Conservation (phyloP, 805 yeast species). For the Yamadazyma laniorum region DNA sequence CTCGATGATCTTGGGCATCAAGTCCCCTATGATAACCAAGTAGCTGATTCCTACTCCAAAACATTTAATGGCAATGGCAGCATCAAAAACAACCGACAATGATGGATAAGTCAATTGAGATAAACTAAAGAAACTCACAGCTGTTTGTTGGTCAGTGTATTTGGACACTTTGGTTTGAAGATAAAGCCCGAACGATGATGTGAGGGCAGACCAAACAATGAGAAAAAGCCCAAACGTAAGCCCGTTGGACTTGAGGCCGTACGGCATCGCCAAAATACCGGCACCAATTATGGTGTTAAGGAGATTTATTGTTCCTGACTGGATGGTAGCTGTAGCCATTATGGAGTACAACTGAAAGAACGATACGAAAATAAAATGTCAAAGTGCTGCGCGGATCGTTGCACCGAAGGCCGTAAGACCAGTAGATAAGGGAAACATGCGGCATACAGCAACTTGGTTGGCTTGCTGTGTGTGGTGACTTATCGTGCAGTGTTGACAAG, state of each 20-base stretch:
- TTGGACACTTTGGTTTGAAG: constrained; percentile 59
- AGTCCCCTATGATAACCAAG: constrained; percentile 71
- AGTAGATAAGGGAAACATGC: too few species aligned
- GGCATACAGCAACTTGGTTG: too few species aligned
- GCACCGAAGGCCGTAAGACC: too few species aligned
- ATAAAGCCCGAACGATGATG: constrained; percentile 59
- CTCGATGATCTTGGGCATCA: constrained; percentile 60
- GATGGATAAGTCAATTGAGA: constrained; percentile 65
- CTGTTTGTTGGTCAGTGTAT: constrained; percentile 41
- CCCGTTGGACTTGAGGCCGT: constrained; percentile 55
- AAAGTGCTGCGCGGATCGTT: too few species aligned
- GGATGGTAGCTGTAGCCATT: constrained; percentile 37
- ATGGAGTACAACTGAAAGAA: too few species aligned
- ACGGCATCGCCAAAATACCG: constrained; percentile 72
- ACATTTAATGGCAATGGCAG: constrained; percentile 73
- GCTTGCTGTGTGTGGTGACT: too few species aligned
- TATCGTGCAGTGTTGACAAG: too few species aligned
- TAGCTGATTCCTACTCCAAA: constrained; percentile 76
- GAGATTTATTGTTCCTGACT: constrained; percentile 51
- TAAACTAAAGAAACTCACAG: constrained; percentile 45
- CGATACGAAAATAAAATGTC: too few species aligned
- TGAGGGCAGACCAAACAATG: constrained; percentile 42
- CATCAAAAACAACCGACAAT: constrained; percentile 67
- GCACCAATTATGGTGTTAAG: constrained; percentile 62
- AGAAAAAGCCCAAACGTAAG: constrained; percentile 40